Percentiles rank a stretch among this genome's conserved stretches.
These are phyloP conservation scores for Hygrocybe punicea DNA, from an alignment of 768 basidiomycete species.

Conservation along the genomic window DNA sequence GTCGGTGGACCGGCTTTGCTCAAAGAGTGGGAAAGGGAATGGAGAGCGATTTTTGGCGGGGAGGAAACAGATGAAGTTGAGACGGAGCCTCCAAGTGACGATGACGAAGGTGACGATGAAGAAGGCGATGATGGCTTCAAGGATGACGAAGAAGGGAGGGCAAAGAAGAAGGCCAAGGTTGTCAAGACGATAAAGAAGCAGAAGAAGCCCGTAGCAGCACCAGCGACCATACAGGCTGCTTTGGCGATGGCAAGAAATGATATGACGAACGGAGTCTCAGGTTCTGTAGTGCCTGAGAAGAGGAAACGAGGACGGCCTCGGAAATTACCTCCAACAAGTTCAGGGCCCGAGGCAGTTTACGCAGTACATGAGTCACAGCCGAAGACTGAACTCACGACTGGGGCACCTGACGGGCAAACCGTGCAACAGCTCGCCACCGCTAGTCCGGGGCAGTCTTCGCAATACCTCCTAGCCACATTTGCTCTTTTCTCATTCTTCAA, in stretches of 20 bases:
- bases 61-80: constrained; percentile 68
- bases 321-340: constrained; percentile 51
- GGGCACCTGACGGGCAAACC: neutral
- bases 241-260: constrained; percentile 11
- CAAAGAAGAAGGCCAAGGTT: constrained; percentile 60
- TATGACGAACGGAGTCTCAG: constrained; percentile 2
- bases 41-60: constrained; percentile 71
- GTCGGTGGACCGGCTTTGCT: constrained; percentile 72
- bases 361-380: constrained; percentile 27
- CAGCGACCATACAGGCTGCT: constrained; percentile 23
- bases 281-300: constrained; percentile 57
- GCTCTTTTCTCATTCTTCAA: constrained; percentile 86
- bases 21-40: constrained; percentile 72
- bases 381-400: constrained; percentile 11
- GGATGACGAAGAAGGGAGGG: constrained; percentile 45
- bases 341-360: constrained; percentile 23
- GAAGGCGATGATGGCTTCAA: constrained; percentile 45
- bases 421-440: constrained; percentile 9
- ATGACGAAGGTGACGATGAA: constrained; percentile 57
- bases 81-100: constrained; percentile 44
- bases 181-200: constrained; percentile 20
- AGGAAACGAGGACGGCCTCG: constrained; percentile 81
- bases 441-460: constrained; percentile 37
- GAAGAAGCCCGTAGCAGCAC: constrained; percentile 41
- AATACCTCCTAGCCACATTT: constrained; percentile 79